Conservation (phyloP, 345 rosid species). For the Clausena lansium region DNA sequence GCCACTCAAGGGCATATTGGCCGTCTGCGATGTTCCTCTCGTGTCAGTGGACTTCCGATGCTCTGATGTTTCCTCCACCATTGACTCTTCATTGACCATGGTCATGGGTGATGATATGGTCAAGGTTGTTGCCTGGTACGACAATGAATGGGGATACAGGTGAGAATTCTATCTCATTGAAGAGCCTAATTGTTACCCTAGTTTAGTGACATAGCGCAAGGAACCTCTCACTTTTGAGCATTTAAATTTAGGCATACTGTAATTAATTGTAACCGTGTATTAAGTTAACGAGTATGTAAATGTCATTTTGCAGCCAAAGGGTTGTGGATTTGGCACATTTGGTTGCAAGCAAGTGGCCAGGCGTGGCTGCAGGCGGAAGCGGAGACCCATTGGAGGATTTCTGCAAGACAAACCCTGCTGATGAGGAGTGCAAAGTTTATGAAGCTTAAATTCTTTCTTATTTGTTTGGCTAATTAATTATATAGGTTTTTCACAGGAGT, state of each 20-base stretch:
- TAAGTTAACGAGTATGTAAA: background rate
- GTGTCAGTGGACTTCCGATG: constrained; percentile 93
- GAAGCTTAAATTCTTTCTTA: constrained; percentile 39
- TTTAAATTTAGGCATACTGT: no score
- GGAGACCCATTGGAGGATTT: constrained; percentile 93
- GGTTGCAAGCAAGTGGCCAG: constrained; percentile 92
- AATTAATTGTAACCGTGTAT: background rate
- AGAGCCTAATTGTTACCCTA: background rate
- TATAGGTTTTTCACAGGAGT: background rate
- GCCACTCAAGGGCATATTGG: constrained; percentile 81
- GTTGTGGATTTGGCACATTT: constrained; percentile 94
- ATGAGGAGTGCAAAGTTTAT: constrained; percentile 89
- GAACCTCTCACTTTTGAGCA: background rate
- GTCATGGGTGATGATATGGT: constrained; percentile 99
- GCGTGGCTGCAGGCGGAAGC: constrained; percentile 50
- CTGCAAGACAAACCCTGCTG: constrained; percentile 89
- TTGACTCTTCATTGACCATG: constrained; percentile 92
- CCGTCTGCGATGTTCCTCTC: constrained; percentile 80
- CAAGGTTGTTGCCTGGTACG: constrained; percentile 98
- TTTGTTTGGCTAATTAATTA: constrained; percentile 5
- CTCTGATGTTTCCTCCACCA: constrained; percentile 86
- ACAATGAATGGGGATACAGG: constrained; percentile 99
- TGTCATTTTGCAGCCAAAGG: constrained; percentile 67
- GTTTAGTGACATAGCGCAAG: background rate
- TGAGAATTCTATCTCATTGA: constrained; percentile 15